These are phyloP conservation scores for Scheffersomyces coipomensis DNA, from an alignment of 805 yeast genomes.

Conservation along the genomic window DNA sequence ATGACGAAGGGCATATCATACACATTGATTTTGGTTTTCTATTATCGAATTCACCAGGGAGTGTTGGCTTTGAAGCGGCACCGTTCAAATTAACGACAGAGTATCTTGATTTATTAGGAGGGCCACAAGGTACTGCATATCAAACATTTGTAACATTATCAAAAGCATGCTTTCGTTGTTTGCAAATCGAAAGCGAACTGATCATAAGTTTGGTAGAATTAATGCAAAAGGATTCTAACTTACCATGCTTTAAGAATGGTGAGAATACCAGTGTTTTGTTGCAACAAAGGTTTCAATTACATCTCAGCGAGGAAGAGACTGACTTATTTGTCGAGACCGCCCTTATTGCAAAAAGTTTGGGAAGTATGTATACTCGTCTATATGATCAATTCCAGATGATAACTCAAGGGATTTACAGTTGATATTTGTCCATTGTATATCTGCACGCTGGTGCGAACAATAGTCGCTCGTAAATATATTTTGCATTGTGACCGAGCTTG, in stretches of 20 bases:
- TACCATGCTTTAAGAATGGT: slow-evolving; percentile 92
- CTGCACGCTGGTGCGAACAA: no score
- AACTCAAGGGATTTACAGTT: slow-evolving; percentile 91
- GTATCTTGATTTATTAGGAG: slow-evolving; percentile 86
- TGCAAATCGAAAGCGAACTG: slow-evolving; percentile 72
- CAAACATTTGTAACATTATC: slow-evolving; percentile 58
- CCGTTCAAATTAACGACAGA: slow-evolving; percentile 92
- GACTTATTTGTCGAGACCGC: slow-evolving; percentile 76
- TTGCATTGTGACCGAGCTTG: no score
- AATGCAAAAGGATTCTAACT: slow-evolving; percentile 86
- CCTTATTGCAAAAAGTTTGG: slow-evolving; percentile 77
- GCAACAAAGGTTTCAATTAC: slow-evolving; percentile 78
- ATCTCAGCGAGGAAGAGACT: slow-evolving; percentile 67
- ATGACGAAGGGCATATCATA: slow-evolving; percentile 90
- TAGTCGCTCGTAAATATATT: no score
- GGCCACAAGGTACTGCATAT: slow-evolving; percentile 61
- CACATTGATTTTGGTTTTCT: slow-evolving; percentile 95
- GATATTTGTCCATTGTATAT: no score
- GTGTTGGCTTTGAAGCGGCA: slow-evolving; percentile 96
- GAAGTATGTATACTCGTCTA: slow-evolving; percentile 84
- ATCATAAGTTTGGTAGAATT: slow-evolving; percentile 82
- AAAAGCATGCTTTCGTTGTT: slow-evolving; percentile 69
- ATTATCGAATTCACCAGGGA: slow-evolving; percentile 92
- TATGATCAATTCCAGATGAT: slow-evolving; percentile 94
- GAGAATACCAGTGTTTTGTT: slow-evolving; percentile 76